Conservation (phyloP, 106 monocot genomes). For the Phalaenopsis aphrodite region DNA sequence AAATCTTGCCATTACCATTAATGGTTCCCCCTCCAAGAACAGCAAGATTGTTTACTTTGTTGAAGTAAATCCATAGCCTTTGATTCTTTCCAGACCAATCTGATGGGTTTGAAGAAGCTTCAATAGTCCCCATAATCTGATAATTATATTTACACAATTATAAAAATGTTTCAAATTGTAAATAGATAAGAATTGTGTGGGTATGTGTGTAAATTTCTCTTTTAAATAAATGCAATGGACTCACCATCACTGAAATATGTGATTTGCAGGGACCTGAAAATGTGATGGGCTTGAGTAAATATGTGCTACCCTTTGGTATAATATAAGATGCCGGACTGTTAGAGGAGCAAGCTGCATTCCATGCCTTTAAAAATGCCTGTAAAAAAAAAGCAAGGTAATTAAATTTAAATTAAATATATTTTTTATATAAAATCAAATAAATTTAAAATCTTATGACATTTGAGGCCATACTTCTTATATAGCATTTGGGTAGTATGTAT, state of each 20-base stretch:
- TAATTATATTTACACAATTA: not conserved
- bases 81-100: conserved; percentile 33
- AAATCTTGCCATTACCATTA: conserved; percentile 55
- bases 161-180: not conserved
- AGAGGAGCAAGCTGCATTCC: conserved; percentile 40
- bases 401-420: not conserved
- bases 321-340: conserved; percentile 9
- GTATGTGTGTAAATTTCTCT: not conserved
- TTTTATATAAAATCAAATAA: too few relatives aligned
- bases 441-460: too few relatives aligned
- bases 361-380: conserved; percentile 42
- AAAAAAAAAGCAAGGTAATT: not conserved
- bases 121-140: conserved; percentile 58
- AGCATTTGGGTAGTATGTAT: too few relatives aligned
- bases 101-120: conserved; percentile 39
- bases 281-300: conserved; percentile 42
- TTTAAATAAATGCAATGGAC: not conserved
- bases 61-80: conserved; percentile 50
- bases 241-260: conserved; percentile 34
- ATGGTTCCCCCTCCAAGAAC: conserved; percentile 73
- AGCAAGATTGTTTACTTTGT: conserved; percentile 23
- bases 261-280: conserved; percentile 82
- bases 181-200: not conserved
- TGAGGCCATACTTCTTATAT: too few relatives aligned
- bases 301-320: conserved; percentile 21